phyloP scores from a whole-genome alignment of 1,284 basidiomycete genomes.

The Boletus albobrunnescens region DNA sequence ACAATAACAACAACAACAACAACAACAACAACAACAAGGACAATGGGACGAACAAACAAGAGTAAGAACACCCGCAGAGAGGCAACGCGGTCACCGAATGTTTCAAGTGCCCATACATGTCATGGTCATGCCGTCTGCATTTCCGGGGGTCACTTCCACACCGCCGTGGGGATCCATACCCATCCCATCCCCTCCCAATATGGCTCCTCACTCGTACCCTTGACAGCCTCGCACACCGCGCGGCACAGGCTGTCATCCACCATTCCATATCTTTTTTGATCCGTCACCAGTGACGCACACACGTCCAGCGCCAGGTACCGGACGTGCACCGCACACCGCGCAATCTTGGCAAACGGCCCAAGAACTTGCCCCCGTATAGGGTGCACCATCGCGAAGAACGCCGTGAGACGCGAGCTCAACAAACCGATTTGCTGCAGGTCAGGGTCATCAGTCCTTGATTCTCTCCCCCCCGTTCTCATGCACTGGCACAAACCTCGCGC shows the following conservation, averaged over 20 bases:
- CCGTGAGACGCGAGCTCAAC: constrained; percentile 59
- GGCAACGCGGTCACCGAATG: constrained; percentile 7
- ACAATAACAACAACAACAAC: too few species aligned
- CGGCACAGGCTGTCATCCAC: constrained; percentile 13
- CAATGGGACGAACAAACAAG: too few species aligned
- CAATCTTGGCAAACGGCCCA: constrained; percentile 73
- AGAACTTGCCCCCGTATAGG: constrained; percentile 60
- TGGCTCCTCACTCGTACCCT: constrained; percentile 26
- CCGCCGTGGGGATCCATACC: too few species aligned
- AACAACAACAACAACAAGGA: too few species aligned
- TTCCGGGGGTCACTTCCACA: constrained; percentile 12
- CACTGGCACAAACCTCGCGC: constrained; percentile 38
- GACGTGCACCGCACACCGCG: constrained; percentile 29
- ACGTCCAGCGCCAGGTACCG: constrained; percentile 50
- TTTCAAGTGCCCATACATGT: too few species aligned
- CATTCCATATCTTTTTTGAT: constrained; percentile 12
- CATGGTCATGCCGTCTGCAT: too few species aligned
- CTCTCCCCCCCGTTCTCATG: constrained; percentile 12
- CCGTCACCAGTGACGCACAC: constrained; percentile 33
- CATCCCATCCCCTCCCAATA: constrained; percentile 30
- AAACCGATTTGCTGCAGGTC: constrained; percentile 23
- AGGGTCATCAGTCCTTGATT: constrained; percentile 12
- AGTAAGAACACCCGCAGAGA: background rate
- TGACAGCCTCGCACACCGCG: constrained; percentile 29
- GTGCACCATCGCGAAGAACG: constrained; percentile 76